Evolutionary conservation across 805 yeast genomes (phyloP), one percentile per base, ranked within the genome.

Genomic region (Yarrowia sp.): DNA sequence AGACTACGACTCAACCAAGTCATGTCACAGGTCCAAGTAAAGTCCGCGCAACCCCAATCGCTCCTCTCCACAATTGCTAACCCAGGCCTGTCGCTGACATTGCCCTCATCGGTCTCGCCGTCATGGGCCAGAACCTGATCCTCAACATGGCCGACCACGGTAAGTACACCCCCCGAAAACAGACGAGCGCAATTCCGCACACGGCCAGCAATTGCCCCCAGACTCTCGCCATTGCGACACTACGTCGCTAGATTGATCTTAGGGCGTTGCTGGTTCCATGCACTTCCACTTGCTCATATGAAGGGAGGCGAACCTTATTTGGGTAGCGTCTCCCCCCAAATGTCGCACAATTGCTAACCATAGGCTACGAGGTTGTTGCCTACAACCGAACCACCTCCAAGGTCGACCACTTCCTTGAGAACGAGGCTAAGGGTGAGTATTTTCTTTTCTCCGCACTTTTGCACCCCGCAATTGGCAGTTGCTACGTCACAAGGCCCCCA

Each of bases 51-150:
- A 13, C 35, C 12, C 19, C 21, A 5, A 6, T 44, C 35, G 9
- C 19, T 19, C 10, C 10, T 35, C 5, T 8, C 13, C 38, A 10
- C 36, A 35, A 24, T 51, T 51, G 42, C 58, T 51, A 51, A 51
- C 58, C 21, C 58, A 51, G 58, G 58, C 58, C 61, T 55, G 47
- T 38, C 76, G 94, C 93, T 83, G 99, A 93, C 86, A 86, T 93
- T 78, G 99, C 97, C 79, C 89, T 93, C 77, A 92, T 94, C 74
- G 99, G 99, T 77, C 84, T 93, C 84, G 99, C 99, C 87, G 99
- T 93, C 70, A 93, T 93, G 99, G 99, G 99, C 79, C 75, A 77
- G 83, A 93, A 93, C 85, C 82, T 93, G 84, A 90, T 93, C 76
- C 84, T 93, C 69, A 93, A 93, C 79, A 96, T 96, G 73, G 99